These are phyloP conservation scores for Cryphonectria nitschkei DNA, from an alignment of 2,329 filamentous ascomycete genomes.

Conservation along the genomic window DNA sequence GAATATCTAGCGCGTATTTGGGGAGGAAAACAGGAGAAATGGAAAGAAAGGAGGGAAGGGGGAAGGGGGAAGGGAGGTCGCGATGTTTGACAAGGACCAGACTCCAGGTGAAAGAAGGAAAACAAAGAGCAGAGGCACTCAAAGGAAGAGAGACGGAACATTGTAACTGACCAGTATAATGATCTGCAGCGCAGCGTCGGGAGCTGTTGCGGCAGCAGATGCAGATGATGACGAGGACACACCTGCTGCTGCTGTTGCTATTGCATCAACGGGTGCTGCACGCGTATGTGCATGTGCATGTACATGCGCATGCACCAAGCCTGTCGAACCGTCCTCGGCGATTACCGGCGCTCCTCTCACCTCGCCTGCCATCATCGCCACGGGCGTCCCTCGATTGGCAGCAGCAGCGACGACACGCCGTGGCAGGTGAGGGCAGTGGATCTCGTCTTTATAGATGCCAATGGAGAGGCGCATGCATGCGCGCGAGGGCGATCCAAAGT, in stretches of 20 bases:
- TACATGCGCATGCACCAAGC: conserved; percentile 16
- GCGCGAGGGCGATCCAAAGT: neutral
- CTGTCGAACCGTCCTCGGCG: conserved; percentile 23
- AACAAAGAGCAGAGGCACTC: neutral
- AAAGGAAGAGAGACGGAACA: conserved; percentile 16
- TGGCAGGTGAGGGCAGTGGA: neutral
- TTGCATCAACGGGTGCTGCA: neutral
- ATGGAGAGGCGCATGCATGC: conserved; percentile 3
- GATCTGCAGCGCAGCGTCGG: conserved; percentile 66
- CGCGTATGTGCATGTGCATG: conserved; percentile 15
- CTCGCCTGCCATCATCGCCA: conserved; percentile 27
- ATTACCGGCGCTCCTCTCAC: conserved; percentile 20
- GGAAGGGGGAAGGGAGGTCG: neutral
- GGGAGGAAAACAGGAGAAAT: neutral
- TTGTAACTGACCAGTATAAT: conserved; percentile 69
- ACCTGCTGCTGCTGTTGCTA: neutral
- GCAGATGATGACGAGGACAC: conserved; percentile 1
- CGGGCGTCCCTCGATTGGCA: conserved; percentile 19
- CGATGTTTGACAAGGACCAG: neutral
- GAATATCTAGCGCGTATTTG: neutral
- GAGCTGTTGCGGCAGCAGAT: conserved; percentile 8
- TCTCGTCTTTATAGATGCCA: neutral
- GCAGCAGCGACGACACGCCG: conserved; percentile 19
- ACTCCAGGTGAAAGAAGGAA: too few species aligned
- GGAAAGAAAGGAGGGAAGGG: neutral